A percentile compares a stretch with the other conserved stretches of the same genome.
Conservation (phyloP, 2,329 filamentous ascomycete genomes). For the Ophiostoma piceae region DNA sequence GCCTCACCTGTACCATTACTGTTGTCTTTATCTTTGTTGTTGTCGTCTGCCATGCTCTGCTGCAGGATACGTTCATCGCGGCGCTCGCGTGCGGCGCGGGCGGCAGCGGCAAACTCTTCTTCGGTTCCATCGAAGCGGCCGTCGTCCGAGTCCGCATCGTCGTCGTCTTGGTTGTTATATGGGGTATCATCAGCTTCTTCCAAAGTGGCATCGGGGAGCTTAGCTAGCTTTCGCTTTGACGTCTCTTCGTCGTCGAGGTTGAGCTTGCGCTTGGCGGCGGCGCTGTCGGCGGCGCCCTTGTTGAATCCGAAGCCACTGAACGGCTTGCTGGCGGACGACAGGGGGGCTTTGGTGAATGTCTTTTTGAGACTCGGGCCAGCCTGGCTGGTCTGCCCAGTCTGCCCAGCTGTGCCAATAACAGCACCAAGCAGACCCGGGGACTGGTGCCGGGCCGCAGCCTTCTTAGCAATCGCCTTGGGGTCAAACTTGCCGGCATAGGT, state of each 20-base stretch:
- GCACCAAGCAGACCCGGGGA: slow-evolving; percentile 50
- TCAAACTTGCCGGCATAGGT: slow-evolving; percentile 77
- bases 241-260: slow-evolving; percentile 86
- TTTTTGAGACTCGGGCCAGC: neutral
- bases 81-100: slow-evolving; percentile 77
- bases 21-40: neutral
- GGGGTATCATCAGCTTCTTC: slow-evolving; percentile 57
- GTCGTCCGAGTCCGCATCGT: slow-evolving; percentile 67
- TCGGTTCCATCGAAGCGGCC: slow-evolving; percentile 77
- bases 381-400: neutral
- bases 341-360: slow-evolving; percentile 16
- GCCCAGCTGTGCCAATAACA: slow-evolving; percentile 34
- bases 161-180: slow-evolving; percentile 57
- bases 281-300: slow-evolving; percentile 58
- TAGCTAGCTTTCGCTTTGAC: slow-evolving; percentile 81
- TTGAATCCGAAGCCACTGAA: slow-evolving; percentile 76
- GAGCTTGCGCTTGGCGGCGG: slow-evolving; percentile 64
- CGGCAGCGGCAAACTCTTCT: slow-evolving; percentile 80
- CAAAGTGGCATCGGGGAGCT: slow-evolving; percentile 72
- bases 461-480: slow-evolving; percentile 80
- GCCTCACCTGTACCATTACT: slow-evolving; percentile 21
- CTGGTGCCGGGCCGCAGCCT: slow-evolving; percentile 57
- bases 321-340: slow-evolving; percentile 47
- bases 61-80: slow-evolving; percentile 63
- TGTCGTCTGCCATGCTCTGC: slow-evolving; percentile 39